A percentile compares a stretch with the other conserved stretches of the same genome.
Evolutionary conservation across 495 filamentous ascomycete genomes (phyloP).

Genomic region (Penicillium coffeae): DNA sequence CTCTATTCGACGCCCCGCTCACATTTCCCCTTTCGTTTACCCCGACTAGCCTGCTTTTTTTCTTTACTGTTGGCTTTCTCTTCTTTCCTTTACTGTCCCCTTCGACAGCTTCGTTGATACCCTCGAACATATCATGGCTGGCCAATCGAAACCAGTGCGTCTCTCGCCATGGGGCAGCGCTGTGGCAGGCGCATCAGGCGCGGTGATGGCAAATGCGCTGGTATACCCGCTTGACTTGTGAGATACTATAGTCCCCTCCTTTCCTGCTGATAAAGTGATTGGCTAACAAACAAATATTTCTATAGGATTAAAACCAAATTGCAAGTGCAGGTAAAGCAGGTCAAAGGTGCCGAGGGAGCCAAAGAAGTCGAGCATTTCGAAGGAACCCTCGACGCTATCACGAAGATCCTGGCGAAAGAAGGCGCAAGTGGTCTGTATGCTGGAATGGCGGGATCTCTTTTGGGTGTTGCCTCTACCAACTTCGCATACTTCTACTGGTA

Average conservation of each 20-base stretch:
- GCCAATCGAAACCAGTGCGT: slow-evolving; percentile 69
- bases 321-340: slow-evolving; percentile 85
- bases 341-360: slow-evolving; percentile 25
- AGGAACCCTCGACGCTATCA: slow-evolving; percentile 82
- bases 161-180: slow-evolving; percentile 94
- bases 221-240: slow-evolving; percentile 98
- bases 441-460: slow-evolving; percentile 77
- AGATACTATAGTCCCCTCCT: too few species aligned
- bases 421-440: slow-evolving; percentile 81
- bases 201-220: slow-evolving; percentile 89
- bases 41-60: slow-evolving; percentile 6
- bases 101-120: neutral
- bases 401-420: slow-evolving; percentile 78
- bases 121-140: slow-evolving; percentile 57
- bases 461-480: slow-evolving; percentile 95
- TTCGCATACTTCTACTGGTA: slow-evolving; percentile 99
- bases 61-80: slow-evolving; percentile 5
- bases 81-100: neutral
- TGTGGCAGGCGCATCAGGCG: slow-evolving; percentile 87
- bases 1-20: slow-evolving; percentile 18
- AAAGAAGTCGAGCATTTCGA: slow-evolving; percentile 67
- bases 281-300: neutral
- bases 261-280: neutral
- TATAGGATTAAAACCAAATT: slow-evolving; percentile 90
- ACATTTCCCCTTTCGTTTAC: slow-evolving; percentile 19